Percentiles rank a stretch among this genome's conserved stretches.
phyloP scores from a whole-genome alignment of 2,329 filamentous ascomycete species.

The Aspergillus terreus region DNA sequence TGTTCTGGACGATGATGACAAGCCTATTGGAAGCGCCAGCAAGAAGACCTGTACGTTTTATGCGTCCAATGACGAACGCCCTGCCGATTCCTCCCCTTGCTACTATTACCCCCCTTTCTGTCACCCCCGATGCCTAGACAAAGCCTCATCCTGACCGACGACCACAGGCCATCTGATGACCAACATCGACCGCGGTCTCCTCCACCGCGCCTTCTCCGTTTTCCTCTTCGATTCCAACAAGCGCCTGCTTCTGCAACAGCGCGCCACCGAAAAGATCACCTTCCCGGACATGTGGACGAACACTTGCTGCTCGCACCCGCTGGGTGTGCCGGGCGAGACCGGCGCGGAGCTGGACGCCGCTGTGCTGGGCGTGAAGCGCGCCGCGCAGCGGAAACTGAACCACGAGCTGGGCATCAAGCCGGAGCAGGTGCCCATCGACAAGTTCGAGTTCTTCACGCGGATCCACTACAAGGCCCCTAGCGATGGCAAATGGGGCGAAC shows the following conservation, averaged over 20 bases:
- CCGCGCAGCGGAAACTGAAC: conserved; percentile 86
- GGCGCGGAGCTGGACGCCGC: conserved; percentile 76
- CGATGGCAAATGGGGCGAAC: conserved; percentile 97
- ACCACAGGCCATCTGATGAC: conserved; percentile 90
- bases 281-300: conserved; percentile 99
- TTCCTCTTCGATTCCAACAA: conserved; percentile 97
- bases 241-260: conserved; percentile 89
- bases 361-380: conserved; percentile 80
- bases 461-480: conserved; percentile 98
- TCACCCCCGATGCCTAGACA: background rate
- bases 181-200: conserved; percentile 92
- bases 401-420: conserved; percentile 92
- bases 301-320: conserved; percentile 96
- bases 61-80: background rate
- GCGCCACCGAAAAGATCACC: conserved; percentile 94
- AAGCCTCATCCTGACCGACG: background rate
- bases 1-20: conserved; percentile 86
- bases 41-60: conserved; percentile 84
- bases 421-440: conserved; percentile 81
- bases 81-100: background rate
- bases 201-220: conserved; percentile 95
- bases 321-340: conserved; percentile 87
- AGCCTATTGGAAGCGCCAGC: conserved; percentile 90
- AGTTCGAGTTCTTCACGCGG: conserved; percentile 90
- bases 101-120: too few species aligned